phyloP scores from a whole-genome alignment of 1,139 yeast genomes.

The Scheffersomyces insectosa region DNA sequence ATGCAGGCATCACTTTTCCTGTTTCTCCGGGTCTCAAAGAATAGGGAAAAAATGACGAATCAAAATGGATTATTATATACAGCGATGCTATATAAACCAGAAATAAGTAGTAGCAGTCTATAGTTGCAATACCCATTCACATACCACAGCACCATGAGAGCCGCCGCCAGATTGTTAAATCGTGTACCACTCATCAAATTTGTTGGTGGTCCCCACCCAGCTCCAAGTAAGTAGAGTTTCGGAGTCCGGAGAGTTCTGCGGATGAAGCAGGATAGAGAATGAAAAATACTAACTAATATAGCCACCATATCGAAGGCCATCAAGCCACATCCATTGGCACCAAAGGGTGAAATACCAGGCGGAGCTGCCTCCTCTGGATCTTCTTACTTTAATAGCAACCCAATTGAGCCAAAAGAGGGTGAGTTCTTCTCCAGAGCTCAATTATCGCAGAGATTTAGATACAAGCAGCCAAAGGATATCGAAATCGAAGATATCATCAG shows the following conservation, averaged over 20 bases:
- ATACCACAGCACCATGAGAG: slow-evolving; percentile 24
- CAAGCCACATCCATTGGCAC: slow-evolving; percentile 52
- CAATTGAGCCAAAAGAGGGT: slow-evolving; percentile 46
- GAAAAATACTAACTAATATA: slow-evolving; percentile 22
- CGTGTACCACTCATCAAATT: slow-evolving; percentile 62
- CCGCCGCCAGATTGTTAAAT: slow-evolving; percentile 32
- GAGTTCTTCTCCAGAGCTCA: slow-evolving; percentile 60
- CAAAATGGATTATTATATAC: background rate
- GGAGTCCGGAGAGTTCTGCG: background rate
- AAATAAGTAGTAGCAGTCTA: too few relatives aligned
- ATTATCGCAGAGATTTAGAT: slow-evolving; percentile 72
- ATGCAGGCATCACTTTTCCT: too few relatives aligned
- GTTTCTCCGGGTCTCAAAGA: too few relatives aligned
- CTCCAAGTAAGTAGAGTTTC: slow-evolving; percentile 43
- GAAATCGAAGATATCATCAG: slow-evolving; percentile 72
- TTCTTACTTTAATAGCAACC: slow-evolving; percentile 27
- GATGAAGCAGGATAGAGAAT: background rate
- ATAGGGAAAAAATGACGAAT: background rate
- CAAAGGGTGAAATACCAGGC: slow-evolving; percentile 51
- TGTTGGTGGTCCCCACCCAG: slow-evolving; percentile 60
- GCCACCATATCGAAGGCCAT: slow-evolving; percentile 27
- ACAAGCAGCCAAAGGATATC: slow-evolving; percentile 55
- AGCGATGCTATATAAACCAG: too few relatives aligned
- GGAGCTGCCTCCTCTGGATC: slow-evolving; percentile 16
- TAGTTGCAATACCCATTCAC: too few relatives aligned